Conservation (phyloP, 1,139 yeast genomes). For the Dujonia santamariae region DNA sequence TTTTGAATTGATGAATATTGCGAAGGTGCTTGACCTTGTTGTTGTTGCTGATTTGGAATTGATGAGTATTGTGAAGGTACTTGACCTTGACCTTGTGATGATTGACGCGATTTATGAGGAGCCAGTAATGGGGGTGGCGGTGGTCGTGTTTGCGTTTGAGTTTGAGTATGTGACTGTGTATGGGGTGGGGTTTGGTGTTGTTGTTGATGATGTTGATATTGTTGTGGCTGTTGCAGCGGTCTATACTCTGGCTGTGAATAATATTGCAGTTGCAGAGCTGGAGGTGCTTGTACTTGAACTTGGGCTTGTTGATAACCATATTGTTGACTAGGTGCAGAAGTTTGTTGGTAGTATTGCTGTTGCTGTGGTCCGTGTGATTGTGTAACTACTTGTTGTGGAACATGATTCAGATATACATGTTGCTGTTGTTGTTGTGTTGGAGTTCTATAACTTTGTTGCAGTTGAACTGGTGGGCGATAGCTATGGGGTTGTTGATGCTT, state of each 20-base stretch:
- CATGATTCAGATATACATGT: slow-evolving; percentile 15
- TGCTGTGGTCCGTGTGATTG: slow-evolving; percentile 13
- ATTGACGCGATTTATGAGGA: slow-evolving; percentile 1
- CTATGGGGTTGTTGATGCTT: slow-evolving; percentile 16
- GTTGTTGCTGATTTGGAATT: slow-evolving; percentile 4
- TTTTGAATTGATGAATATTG: slow-evolving; percentile 4
- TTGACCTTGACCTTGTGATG: slow-evolving; percentile 1
- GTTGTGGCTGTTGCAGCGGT: slow-evolving; percentile 10
- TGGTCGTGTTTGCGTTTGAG: neutral
- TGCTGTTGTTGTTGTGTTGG: slow-evolving; percentile 16
- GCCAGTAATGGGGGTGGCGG: neutral
- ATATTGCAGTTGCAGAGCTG: slow-evolving; percentile 1
- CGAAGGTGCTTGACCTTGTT: slow-evolving; percentile 2
- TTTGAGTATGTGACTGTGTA: neutral
- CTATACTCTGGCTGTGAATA: neutral
- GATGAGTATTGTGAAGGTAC: slow-evolving; percentile 3
- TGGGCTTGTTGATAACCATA: slow-evolving; percentile 12
- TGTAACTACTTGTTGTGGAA: no score
- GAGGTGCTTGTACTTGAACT: slow-evolving; percentile 6
- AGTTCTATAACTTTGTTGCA: slow-evolving; percentile 11
- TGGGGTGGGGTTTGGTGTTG: slow-evolving; percentile 13
- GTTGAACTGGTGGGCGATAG: slow-evolving; percentile 7
- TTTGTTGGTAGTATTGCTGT: slow-evolving; percentile 14
- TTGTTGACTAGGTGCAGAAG: slow-evolving; percentile 9
- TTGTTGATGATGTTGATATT: slow-evolving; percentile 13